These are phyloP conservation scores for Escallonia rubra DNA, from an alignment of 129 eudicot species.

Conservation along the genomic window DNA sequence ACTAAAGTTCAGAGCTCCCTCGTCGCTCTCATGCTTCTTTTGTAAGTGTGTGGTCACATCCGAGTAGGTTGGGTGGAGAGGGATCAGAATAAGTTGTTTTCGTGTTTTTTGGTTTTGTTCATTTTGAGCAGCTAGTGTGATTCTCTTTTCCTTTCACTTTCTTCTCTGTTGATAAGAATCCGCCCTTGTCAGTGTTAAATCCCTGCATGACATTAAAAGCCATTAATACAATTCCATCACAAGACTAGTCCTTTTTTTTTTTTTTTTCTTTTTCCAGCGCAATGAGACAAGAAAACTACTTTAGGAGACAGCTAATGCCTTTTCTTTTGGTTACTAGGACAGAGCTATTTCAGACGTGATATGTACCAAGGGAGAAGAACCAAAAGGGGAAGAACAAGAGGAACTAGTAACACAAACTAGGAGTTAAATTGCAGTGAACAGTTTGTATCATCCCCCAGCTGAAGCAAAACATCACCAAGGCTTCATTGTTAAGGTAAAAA, in stretches of 20 bases:
- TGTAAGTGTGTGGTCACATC: slow-evolving; percentile 50
- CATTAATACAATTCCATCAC: neutral
- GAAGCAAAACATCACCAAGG: too few relatives aligned
- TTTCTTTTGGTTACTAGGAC: too few relatives aligned
- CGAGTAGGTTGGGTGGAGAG: slow-evolving; percentile 36
- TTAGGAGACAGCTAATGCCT: neutral
- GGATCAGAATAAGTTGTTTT: slow-evolving; percentile 49
- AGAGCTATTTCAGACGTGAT: too few relatives aligned
- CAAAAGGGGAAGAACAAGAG: too few relatives aligned
- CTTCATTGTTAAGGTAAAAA: too few relatives aligned
- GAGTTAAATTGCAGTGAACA: too few relatives aligned
- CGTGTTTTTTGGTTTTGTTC: slow-evolving; percentile 20
- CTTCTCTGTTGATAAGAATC: slow-evolving; percentile 25
- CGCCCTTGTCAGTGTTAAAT: slow-evolving; percentile 11
- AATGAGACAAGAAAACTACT: neutral
- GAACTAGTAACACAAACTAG: too few relatives aligned
- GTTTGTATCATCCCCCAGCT: too few relatives aligned
- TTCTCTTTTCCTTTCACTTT: slow-evolving; percentile 39
- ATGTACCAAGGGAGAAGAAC: too few relatives aligned
- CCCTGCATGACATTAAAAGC: slow-evolving; percentile 11
- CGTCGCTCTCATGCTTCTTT: slow-evolving; percentile 12
- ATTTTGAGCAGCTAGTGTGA: slow-evolving; percentile 26
- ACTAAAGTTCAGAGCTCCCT: neutral
- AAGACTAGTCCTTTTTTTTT: slow-evolving; percentile 1
- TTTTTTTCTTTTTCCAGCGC: neutral